Percentiles rank a stretch among this genome's conserved stretches.
These are phyloP conservation scores for Stagonosporopsis tanaceti DNA, from an alignment of 2,329 filamentous ascomycete genomes.

Conservation along the genomic window DNA sequence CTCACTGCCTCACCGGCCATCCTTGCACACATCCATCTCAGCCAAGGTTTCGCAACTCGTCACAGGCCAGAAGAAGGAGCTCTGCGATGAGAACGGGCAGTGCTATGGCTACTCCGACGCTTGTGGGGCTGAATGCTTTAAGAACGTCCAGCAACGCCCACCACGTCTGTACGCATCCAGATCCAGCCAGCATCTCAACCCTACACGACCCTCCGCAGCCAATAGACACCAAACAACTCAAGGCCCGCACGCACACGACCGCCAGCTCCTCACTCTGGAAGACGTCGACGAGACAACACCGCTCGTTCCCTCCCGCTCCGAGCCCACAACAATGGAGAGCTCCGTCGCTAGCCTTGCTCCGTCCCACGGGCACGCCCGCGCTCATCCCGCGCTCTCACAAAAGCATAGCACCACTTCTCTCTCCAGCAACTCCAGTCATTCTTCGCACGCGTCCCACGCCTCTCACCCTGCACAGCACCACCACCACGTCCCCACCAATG, in stretches of 20 bases:
- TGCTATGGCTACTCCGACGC: constrained; percentile 69
- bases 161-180: constrained; percentile 32
- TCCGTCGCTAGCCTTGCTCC: constrained; percentile 28
- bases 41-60: constrained; percentile 59
- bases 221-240: constrained; percentile 35
- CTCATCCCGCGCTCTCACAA: not conserved
- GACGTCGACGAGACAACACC: constrained; percentile 38
- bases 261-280: constrained; percentile 37
- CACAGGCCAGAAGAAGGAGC: constrained; percentile 54
- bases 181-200: constrained; percentile 27
- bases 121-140: constrained; percentile 68
- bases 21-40: constrained; percentile 53
- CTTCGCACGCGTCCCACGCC: constrained; percentile 26
- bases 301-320: constrained; percentile 34
- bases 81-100: constrained; percentile 65
- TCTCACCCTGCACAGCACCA: constrained; percentile 69
- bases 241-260: constrained; percentile 32
- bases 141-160: constrained; percentile 53
- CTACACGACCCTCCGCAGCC: constrained; percentile 28
- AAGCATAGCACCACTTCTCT: constrained; percentile 17
- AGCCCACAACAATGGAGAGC: constrained; percentile 35
- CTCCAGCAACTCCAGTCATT: constrained; percentile 18
- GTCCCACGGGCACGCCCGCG: constrained; percentile 14
- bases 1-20: constrained; percentile 42
- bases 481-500: constrained; percentile 93